phyloP scores from a whole-genome alignment of 805 yeast genomes.

The Wickerhamiella hasegawae region DNA sequence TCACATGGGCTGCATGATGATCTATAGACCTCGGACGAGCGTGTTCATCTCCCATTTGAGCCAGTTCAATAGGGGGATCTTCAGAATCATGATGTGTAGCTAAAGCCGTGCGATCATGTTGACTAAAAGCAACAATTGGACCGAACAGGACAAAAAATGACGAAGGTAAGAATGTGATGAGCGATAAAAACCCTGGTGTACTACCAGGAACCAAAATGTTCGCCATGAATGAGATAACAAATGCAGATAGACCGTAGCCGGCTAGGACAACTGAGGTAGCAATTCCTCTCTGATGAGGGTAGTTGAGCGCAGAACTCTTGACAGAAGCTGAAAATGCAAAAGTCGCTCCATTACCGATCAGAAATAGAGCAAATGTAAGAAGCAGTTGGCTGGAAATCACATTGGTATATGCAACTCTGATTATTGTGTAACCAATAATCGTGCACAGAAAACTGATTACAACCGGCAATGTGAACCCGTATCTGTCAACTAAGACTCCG shows the following conservation, averaged over 20 bases:
- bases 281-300: slow-evolving; percentile 51
- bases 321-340: slow-evolving; percentile 46
- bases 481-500: slow-evolving; percentile 45
- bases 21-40: not conserved
- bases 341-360: slow-evolving; percentile 58
- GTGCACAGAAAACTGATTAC: slow-evolving; percentile 34
- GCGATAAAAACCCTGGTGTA: slow-evolving; percentile 37
- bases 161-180: slow-evolving; percentile 28
- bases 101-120: not conserved
- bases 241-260: slow-evolving; percentile 59
- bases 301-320: slow-evolving; percentile 57
- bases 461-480: slow-evolving; percentile 41
- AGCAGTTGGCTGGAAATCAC: slow-evolving; percentile 24
- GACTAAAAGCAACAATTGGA: slow-evolving; percentile 7
- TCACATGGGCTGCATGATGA: not conserved
- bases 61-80: not conserved
- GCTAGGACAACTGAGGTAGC: slow-evolving; percentile 67
- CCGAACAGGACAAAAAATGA: slow-evolving; percentile 28
- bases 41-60: not conserved
- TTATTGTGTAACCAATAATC: slow-evolving; percentile 37
- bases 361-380: slow-evolving; percentile 29
- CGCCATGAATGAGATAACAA: slow-evolving; percentile 44
- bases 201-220: slow-evolving; percentile 38
- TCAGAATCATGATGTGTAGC: not conserved
- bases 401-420: slow-evolving; percentile 35